Evolutionary conservation across 2,329 filamentous ascomycete genomes (phyloP), one percentile per base, ranked within the genome.

Genomic region (Fusarium mangiferae): DNA sequence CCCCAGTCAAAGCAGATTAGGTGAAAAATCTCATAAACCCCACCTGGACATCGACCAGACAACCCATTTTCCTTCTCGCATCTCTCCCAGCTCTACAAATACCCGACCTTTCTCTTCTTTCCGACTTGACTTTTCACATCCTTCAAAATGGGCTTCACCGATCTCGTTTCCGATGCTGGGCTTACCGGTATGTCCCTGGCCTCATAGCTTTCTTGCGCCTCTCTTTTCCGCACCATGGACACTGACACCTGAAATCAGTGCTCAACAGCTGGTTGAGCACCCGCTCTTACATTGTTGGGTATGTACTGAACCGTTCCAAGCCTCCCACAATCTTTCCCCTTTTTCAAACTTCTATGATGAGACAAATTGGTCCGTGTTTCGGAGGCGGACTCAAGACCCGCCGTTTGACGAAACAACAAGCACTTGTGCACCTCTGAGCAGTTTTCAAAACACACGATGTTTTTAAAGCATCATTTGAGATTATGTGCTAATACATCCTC

Each of bases 331-430:
- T 36, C 6, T 56, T 24, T 41, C 39, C 18, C 26, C 8, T n/a
- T 51, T 69, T 55, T 24, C 38, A 58, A 60, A 68, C 62, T 63
- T 77, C 65, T 67, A 77, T 84, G 93, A 95, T 95, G 93, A 95
- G 88, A 93, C 89, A 88, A 88, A 91, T 95, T 95, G 93, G 94
- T 96, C 94, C 93, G 93, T 96, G 93, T 96, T 96, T 91, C 94
- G 90, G 93, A 96, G 83, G 92, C 91, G 91, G 92, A 90, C 89
- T 94, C 93, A 96, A 96, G 93, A 95, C 93, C 93, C 92, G 91
- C 90, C 85, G 87, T 83, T 89, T 93, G 94, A 94, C 89, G 93
- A 94, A 87, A 85, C 84, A 87, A 87, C 89, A 89, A 92, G 91
- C 87, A 91, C 81, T 80, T 87, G 89, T 92, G 93, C 92, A 93